Evolutionary conservation across 169 alveolate genomes (phyloP).

Genomic region (Eimeria sp.): DNA sequence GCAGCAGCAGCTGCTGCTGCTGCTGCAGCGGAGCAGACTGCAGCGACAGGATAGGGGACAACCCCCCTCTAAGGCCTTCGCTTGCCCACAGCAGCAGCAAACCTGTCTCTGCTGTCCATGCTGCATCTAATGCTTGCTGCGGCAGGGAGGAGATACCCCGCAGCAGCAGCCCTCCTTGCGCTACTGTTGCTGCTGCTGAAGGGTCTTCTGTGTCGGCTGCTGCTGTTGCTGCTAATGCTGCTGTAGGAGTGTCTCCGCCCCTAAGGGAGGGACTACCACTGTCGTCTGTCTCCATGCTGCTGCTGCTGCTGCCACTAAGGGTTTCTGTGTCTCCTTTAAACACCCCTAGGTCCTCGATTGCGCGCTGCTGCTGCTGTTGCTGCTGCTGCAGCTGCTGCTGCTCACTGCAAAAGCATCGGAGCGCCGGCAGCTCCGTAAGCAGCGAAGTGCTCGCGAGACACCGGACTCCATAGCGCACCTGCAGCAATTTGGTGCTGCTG

Average conservation of each 20-base stretch:
- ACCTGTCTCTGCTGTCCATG: slow-evolving; percentile 66
- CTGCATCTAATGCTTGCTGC: slow-evolving; percentile 39
- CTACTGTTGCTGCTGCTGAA: neutral
- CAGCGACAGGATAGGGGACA: slow-evolving; percentile 24
- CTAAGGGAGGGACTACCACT: neutral
- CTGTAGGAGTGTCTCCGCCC: neutral
- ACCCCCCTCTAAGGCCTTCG: neutral
- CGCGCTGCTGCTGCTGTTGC: slow-evolving; percentile 40
- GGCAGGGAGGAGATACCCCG: slow-evolving; percentile 52
- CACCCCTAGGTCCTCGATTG: slow-evolving; percentile 1
- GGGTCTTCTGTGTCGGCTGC: neutral
- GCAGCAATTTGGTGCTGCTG: slow-evolving; percentile 59
- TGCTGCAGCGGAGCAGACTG: slow-evolving; percentile 75
- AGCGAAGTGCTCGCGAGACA: slow-evolving; percentile 57
- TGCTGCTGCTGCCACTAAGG: slow-evolving; percentile 30
- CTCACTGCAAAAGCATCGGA: slow-evolving; percentile 12
- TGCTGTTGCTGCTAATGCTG: slow-evolving; percentile 20
- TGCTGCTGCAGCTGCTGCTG: slow-evolving; percentile 47
- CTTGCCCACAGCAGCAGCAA: slow-evolving; percentile 65
- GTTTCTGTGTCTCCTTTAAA: slow-evolving; percentile 29
- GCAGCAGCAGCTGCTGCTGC: slow-evolving; percentile 56
- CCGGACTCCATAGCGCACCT: slow-evolving; percentile 48
- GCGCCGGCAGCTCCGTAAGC: slow-evolving; percentile 54
- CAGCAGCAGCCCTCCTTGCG: slow-evolving; percentile 33
- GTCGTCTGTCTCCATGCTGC: slow-evolving; percentile 11